A percentile compares a stretch with the other conserved stretches of the same genome.
Conservation (phyloP, 129 eudicot genomes). For the Dittrichia graveolens region DNA sequence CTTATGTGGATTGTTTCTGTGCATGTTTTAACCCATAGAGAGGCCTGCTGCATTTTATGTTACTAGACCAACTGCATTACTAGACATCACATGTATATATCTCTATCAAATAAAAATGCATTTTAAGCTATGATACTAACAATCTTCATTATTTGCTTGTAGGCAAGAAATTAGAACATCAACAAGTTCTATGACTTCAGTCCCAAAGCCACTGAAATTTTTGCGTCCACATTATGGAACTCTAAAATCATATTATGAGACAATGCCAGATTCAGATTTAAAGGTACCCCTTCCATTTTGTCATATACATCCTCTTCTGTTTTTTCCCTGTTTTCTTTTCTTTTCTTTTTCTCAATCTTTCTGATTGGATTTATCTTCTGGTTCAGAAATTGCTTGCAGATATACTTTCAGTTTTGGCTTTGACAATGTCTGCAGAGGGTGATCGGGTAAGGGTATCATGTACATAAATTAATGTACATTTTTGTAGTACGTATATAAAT, state of each 20-base stretch:
- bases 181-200: constrained; percentile 98
- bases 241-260: constrained; percentile 70
- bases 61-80: not conserved
- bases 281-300: constrained; percentile 49
- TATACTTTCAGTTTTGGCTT: constrained; percentile 95
- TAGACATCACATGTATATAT: not conserved
- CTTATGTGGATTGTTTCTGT: no score
- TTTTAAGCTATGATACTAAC: not conserved
- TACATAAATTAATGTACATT: not conserved
- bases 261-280: constrained; percentile 72
- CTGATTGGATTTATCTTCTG: constrained; percentile 25
- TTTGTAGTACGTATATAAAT: not conserved
- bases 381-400: constrained; percentile 91
- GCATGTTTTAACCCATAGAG: no score
- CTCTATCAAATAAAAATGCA: not conserved
- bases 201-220: constrained; percentile 93
- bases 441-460: constrained; percentile 59
- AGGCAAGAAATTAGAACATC: constrained; percentile 93
- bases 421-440: constrained; percentile 99
- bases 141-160: not conserved
- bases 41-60: no score
- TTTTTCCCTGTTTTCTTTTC: not conserved
- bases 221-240: constrained; percentile 95
- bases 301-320: not conserved
- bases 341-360: not conserved